Conservation (phyloP, 83 land plant species). For the Thuja plicata region DNA sequence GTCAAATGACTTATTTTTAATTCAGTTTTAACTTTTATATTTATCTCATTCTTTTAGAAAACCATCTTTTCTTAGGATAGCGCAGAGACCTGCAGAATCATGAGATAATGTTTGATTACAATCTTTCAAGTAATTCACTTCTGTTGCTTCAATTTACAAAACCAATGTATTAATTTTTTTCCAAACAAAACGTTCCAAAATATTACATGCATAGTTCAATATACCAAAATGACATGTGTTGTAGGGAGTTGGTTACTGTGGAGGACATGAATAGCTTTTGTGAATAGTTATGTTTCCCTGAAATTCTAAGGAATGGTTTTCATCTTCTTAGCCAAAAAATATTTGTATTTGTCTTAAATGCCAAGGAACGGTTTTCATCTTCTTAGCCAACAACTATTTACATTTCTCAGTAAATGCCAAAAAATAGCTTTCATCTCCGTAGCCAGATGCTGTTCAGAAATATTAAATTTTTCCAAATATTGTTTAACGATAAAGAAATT, state of each 20-base stretch:
- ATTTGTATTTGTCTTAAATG: not conserved
- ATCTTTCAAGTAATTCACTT: not conserved
- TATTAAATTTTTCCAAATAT: not conserved
- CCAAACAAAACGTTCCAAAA: not conserved
- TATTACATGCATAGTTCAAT: not conserved
- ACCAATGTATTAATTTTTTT: not conserved
- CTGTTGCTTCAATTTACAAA: not conserved
- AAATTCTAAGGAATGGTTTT: not conserved
- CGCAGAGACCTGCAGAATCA: not conserved
- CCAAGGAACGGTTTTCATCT: not conserved
- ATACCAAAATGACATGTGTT: not conserved
- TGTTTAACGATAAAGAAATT: not conserved
- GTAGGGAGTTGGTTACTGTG: not conserved
- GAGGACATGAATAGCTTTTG: not conserved
- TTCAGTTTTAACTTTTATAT: not conserved
- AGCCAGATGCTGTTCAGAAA: not conserved
- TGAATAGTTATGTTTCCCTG: not conserved
- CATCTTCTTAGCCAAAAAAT: not conserved
- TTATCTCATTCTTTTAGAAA: not conserved
- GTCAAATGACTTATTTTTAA: not conserved
- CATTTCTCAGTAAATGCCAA: not conserved
- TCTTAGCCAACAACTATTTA: not conserved
- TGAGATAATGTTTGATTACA: not conserved
- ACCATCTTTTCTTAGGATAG: not conserved
- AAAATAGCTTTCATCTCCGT: not conserved